These are phyloP conservation scores for Podospora fimiseda DNA, from an alignment of 495 filamentous ascomycete species.

Conservation along the genomic window DNA sequence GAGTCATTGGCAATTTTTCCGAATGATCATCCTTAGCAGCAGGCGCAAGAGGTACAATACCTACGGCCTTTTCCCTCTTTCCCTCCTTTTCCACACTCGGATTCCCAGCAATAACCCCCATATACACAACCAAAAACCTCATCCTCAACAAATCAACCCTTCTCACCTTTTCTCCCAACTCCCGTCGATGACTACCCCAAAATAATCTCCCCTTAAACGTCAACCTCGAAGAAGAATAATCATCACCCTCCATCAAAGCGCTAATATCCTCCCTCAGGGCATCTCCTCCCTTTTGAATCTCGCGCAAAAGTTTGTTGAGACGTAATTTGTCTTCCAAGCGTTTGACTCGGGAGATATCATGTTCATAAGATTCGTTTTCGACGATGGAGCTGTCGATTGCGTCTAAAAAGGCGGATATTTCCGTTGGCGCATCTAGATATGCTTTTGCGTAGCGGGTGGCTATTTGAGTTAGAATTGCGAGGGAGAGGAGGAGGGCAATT, in stretches of 20 bases:
- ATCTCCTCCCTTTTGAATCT: slow-evolving; percentile 53
- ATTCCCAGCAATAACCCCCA: slow-evolving; percentile 44
- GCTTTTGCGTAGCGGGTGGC: slow-evolving; percentile 37
- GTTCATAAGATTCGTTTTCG: slow-evolving; percentile 50
- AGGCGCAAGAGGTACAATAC: neutral
- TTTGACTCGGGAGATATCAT: slow-evolving; percentile 43
- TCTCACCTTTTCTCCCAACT: slow-evolving; percentile 46
- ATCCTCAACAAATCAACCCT: slow-evolving; percentile 55
- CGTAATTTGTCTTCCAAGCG: slow-evolving; percentile 47
- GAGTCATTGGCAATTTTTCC: slow-evolving; percentile 6
- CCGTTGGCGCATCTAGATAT: slow-evolving; percentile 42
- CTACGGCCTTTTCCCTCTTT: slow-evolving; percentile 30
- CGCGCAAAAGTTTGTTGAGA: slow-evolving; percentile 42
- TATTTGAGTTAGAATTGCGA: slow-evolving; percentile 38
- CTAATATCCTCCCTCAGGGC: slow-evolving; percentile 45
- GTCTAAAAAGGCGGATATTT: slow-evolving; percentile 45
- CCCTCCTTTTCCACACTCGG: slow-evolving; percentile 26
- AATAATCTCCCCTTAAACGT: slow-evolving; percentile 38
- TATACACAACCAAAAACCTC: slow-evolving; percentile 51
- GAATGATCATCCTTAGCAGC: neutral
- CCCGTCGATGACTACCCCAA: slow-evolving; percentile 40
- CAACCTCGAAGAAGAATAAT: slow-evolving; percentile 32
- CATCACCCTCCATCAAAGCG: slow-evolving; percentile 37
- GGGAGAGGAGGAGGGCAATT: slow-evolving; percentile 43
- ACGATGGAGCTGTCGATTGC: slow-evolving; percentile 42